These are phyloP conservation scores for Dactylellina haptotyla DNA, from an alignment of 2,329 filamentous ascomycete genomes.

Conservation along the genomic window DNA sequence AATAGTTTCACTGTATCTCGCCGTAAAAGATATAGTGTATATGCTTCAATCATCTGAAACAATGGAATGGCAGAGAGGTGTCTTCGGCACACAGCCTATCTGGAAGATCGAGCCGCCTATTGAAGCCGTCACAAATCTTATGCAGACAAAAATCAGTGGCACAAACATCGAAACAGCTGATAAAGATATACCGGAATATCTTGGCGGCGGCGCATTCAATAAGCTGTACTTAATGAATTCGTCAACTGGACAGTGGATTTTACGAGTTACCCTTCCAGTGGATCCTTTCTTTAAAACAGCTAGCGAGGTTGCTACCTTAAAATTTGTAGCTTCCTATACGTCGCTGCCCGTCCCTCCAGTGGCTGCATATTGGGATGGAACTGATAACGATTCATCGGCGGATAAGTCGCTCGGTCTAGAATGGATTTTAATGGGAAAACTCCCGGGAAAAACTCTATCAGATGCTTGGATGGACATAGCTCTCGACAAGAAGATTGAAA, in stretches of 20 bases:
- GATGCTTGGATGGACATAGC: constrained; percentile 60
- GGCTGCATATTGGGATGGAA: constrained; percentile 25
- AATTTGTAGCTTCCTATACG: constrained; percentile 57
- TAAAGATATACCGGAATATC: neutral
- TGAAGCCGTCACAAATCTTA: neutral
- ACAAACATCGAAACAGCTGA: neutral
- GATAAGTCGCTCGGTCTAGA: constrained; percentile 59
- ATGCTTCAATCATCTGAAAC: neutral
- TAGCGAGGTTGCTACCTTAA: constrained; percentile 56
- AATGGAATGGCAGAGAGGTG: neutral
- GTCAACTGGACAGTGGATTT: neutral
- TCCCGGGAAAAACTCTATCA: constrained; percentile 57
- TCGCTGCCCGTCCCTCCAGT: constrained; percentile 57
- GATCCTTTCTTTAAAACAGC: constrained; percentile 18
- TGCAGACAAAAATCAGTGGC: neutral
- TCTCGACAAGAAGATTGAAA: constrained; percentile 58
- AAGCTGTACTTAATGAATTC: constrained; percentile 4
- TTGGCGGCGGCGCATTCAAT: constrained; percentile 17
- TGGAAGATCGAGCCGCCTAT: constrained; percentile 4
- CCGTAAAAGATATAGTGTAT: too few relatives aligned
- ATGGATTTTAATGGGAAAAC: constrained; percentile 59
- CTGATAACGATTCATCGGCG: constrained; percentile 46
- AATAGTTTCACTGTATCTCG: too few relatives aligned
- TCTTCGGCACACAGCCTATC: neutral
- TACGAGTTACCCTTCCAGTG: constrained; percentile 11